Percentiles rank a stretch among this genome's conserved stretches.
These are phyloP conservation scores for Clonostachys solani DNA, from an alignment of 2,329 filamentous ascomycete genomes.

Conservation along the genomic window DNA sequence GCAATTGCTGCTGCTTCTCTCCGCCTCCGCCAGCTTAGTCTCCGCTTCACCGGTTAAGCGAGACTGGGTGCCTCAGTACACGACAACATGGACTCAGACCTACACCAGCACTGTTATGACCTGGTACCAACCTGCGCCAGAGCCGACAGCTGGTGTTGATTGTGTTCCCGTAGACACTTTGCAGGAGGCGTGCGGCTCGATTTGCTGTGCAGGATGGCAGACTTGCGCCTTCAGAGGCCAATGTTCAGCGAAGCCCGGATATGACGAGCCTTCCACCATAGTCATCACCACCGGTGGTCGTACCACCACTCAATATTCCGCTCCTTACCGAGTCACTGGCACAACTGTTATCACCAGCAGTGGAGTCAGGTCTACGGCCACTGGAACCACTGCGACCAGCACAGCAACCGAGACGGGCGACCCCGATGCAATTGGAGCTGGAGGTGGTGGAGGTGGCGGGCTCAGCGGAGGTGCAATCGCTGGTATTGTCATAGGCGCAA, in stretches of 20 bases:
- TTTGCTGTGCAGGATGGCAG: slow-evolving; percentile 68
- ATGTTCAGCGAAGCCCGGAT: slow-evolving; percentile 51
- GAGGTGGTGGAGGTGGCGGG: slow-evolving; percentile 29
- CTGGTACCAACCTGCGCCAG: slow-evolving; percentile 37
- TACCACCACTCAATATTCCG: slow-evolving; percentile 51
- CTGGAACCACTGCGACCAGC: slow-evolving; percentile 40
- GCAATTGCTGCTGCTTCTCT: too few relatives aligned
- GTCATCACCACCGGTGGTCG: slow-evolving; percentile 38
- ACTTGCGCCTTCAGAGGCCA: slow-evolving; percentile 58
- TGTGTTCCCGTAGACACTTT: slow-evolving; percentile 48
- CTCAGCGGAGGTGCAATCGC: slow-evolving; percentile 73
- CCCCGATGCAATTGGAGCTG: slow-evolving; percentile 29
- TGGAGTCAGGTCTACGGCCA: slow-evolving; percentile 37
- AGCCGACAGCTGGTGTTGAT: slow-evolving; percentile 34
- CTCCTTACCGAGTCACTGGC: slow-evolving; percentile 47
- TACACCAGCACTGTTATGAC: slow-evolving; percentile 57
- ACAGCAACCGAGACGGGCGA: slow-evolving; percentile 47
- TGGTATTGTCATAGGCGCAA: slow-evolving; percentile 72
- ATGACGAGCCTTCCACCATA: slow-evolving; percentile 33
- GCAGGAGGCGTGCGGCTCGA: slow-evolving; percentile 59
- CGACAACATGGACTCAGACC: slow-evolving; percentile 58
- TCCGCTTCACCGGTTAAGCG: too few relatives aligned
- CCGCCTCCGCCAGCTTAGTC: too few relatives aligned
- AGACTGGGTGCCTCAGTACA: slow-evolving; percentile 11
- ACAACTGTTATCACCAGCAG: slow-evolving; percentile 52